phyloP scores from a whole-genome alignment of 345 rosid genomes.

The Eucalyptus melliodora region DNA sequence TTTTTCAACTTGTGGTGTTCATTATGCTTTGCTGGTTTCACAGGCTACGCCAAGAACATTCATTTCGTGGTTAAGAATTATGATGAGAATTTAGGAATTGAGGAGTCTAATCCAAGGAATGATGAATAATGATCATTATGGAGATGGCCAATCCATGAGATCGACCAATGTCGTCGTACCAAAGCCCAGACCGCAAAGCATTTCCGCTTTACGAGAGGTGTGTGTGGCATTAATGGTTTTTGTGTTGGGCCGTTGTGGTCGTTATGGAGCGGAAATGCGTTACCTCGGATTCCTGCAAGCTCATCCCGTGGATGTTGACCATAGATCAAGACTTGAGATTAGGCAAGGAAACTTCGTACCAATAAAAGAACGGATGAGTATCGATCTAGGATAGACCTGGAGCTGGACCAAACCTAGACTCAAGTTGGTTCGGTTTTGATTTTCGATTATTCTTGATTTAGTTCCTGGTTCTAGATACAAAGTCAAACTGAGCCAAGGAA shows the following conservation, averaged over 20 bases:
- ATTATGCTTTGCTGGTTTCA: background rate
- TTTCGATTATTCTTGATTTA: background rate
- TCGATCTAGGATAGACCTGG: background rate
- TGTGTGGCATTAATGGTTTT: background rate
- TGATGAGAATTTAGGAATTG: background rate
- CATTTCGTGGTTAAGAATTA: background rate
- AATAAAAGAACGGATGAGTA: background rate
- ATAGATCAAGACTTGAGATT: too few species aligned
- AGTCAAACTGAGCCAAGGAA: background rate
- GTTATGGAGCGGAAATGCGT: background rate
- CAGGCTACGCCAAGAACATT: background rate
- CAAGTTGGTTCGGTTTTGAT: background rate
- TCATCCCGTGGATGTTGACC: too few species aligned
- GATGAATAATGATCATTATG: background rate
- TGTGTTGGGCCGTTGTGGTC: background rate
- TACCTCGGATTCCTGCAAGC: too few species aligned
- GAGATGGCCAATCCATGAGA: background rate
- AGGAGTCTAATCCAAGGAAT: background rate
- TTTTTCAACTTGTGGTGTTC: background rate
- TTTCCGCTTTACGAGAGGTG: background rate
- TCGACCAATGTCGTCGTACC: background rate
- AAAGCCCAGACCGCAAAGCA: background rate
- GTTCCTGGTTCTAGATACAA: too few species aligned
- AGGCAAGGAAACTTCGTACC: background rate
- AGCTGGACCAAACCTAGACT: background rate